Evolutionary conservation across 306 rosid genomes (phyloP), one percentile per base, ranked within the genome.

Genomic region (Malus fusca): DNA sequence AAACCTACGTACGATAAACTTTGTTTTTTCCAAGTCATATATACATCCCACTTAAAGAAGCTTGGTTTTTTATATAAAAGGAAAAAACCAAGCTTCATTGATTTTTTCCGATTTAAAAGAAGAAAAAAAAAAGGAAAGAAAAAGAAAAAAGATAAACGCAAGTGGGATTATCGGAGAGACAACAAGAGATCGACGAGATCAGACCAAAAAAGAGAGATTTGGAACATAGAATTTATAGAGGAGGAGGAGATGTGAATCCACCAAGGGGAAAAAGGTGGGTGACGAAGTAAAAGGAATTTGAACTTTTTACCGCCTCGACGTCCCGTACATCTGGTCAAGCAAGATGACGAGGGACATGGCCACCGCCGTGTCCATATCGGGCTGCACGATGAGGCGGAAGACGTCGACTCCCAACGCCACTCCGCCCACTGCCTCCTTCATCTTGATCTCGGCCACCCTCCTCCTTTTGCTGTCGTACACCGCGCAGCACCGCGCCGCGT

Each of bases 311-410:
- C 66, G 73, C 61, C 30, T 15, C 25, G 83, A 86, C 17, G 90
- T 84, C 55, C 87, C 78, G 75, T 80, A 89, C 93, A 91, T 89
- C 73, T 78, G 93, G 40, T 92, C 88, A 0, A 92, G 93, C 19
- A 92, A 77, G 65, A 92, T 79, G 76, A 92, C 82, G 17, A 89
- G 74, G n/a, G 91, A 79, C 97, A 92, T 92, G 68, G 90, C 91
- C 10, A 82, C 75, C 46, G 95, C 48, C 22, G 91, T 44, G 78
- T 89, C 91, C 43, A 88, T 72, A 2, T 77, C 75, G 4, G 97
- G 91, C 62, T 87, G 83, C 3, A 89, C 88, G 22, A 88, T 37
- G 11, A 92, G 89, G 30, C 90, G 87, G 82, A 92, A 92, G 44
- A 92, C 88, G 55, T 92, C 97, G 10, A 77, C 79, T 23, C 97